Percentiles rank a stretch among this genome's conserved stretches.
phyloP scores from a whole-genome alignment of 2,329 filamentous ascomycete genomes.

The Fusarium bulbicola region DNA sequence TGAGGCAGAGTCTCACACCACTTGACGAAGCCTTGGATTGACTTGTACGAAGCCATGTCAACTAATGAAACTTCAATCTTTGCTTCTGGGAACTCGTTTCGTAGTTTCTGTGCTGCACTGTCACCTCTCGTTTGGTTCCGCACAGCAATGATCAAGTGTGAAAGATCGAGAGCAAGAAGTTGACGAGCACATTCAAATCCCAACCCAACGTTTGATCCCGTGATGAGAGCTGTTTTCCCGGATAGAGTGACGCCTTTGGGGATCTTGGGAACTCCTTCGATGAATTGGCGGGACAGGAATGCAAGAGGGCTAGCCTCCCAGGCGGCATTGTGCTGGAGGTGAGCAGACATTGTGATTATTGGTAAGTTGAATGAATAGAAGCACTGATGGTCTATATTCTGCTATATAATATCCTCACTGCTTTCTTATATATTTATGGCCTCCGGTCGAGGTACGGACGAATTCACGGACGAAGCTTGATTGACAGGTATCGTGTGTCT shows the following conservation, averaged over 20 bases:
- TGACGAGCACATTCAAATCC: constrained; percentile 57
- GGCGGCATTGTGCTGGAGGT: constrained; percentile 29
- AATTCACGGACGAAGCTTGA: constrained; percentile 5
- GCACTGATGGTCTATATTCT: not conserved
- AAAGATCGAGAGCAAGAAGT: constrained; percentile 52
- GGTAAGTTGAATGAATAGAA: not conserved
- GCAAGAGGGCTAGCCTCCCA: constrained; percentile 36
- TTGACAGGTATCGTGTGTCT: not conserved
- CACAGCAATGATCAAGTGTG: constrained; percentile 58
- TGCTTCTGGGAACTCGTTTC: constrained; percentile 43
- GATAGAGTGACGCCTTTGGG: constrained; percentile 42
- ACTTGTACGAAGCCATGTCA: constrained; percentile 58
- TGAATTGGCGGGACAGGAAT: constrained; percentile 40
- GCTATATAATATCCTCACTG: not conserved
- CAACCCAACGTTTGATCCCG: constrained; percentile 59
- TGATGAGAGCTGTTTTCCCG: constrained; percentile 57
- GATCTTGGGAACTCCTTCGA: constrained; percentile 36
- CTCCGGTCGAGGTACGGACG: constrained; percentile 25
- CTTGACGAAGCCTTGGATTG: constrained; percentile 52
- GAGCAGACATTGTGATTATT: constrained; percentile 30
- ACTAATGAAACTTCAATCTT: constrained; percentile 58
- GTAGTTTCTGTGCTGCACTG: constrained; percentile 44
- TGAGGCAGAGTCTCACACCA: constrained; percentile 46
- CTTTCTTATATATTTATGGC: constrained; percentile 17
- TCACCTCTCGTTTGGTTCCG: constrained; percentile 55